Conservation (phyloP, 1,284 basidiomycete species). For the Ceratobasidium sp. region DNA sequence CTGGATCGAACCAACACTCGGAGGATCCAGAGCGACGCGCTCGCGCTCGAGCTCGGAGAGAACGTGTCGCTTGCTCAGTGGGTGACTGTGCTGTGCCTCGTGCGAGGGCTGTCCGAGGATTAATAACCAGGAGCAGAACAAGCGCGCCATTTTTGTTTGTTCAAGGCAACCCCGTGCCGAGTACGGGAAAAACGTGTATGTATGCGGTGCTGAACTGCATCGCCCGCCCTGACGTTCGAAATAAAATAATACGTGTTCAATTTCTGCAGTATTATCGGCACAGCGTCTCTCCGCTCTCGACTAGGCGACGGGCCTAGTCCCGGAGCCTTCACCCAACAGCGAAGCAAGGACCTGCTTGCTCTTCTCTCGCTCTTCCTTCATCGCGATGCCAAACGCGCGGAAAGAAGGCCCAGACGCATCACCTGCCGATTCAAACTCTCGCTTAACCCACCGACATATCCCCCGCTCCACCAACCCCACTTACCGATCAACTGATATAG, state of each 20-base stretch:
- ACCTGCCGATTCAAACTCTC: conserved; percentile 51
- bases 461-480: conserved; percentile 44
- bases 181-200: neutral
- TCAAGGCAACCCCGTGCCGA: neutral
- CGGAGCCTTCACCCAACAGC: conserved; percentile 34
- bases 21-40: conserved; percentile 20
- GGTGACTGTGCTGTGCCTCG: conserved; percentile 6
- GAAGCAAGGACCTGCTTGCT: conserved; percentile 58
- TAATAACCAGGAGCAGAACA: conserved; percentile 9
- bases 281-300: conserved; percentile 1
- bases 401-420: conserved; percentile 74
- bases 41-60: conserved; percentile 27
- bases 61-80: conserved; percentile 40
- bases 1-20: neutral
- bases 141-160: neutral
- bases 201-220: conserved; percentile 20
- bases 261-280: neutral
- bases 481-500: conserved; percentile 76
- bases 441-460: conserved; percentile 41
- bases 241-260: conserved; percentile 13
- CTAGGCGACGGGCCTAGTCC: conserved; percentile 23
- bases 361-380: conserved; percentile 76
- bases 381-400: conserved; percentile 72
- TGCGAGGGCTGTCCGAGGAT: conserved; percentile 14
- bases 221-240: conserved; percentile 7